Percentiles rank a stretch among this genome's conserved stretches.
phyloP scores from a whole-genome alignment of 1,284 basidiomycete genomes.

The Grifola frondosa region DNA sequence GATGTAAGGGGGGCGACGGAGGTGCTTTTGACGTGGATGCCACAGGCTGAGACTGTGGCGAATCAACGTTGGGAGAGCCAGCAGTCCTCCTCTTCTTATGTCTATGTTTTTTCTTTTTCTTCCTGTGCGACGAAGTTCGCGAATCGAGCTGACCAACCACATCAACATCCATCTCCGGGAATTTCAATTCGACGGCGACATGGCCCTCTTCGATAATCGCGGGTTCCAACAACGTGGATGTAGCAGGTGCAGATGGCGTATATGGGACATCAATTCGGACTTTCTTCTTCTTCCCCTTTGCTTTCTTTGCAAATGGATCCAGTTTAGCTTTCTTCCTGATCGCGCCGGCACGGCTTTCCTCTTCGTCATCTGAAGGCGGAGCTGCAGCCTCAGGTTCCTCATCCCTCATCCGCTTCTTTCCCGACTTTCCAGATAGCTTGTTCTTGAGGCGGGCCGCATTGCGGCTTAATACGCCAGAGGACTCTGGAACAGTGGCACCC shows the following conservation, averaged over 20 bases:
- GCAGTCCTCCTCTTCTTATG: too few relatives aligned
- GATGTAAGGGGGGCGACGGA: too few relatives aligned
- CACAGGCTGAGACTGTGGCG: too few relatives aligned
- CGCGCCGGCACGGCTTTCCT: slow-evolving; percentile 54
- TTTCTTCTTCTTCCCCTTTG: slow-evolving; percentile 35
- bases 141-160: too few relatives aligned
- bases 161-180: slow-evolving; percentile 2
- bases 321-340: slow-evolving; percentile 55
- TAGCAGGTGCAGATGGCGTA: neutral
- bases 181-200: neutral
- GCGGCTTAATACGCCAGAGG: slow-evolving; percentile 36
- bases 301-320: slow-evolving; percentile 50
- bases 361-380: slow-evolving; percentile 44
- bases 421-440: slow-evolving; percentile 48
- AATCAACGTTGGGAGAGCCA: too few relatives aligned
- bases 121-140: slow-evolving; percentile 21
- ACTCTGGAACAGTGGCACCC: slow-evolving; percentile 57
- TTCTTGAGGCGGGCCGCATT: slow-evolving; percentile 59
- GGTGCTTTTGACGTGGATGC: too few relatives aligned
- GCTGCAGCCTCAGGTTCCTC: slow-evolving; percentile 18
- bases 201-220: neutral
- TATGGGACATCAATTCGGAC: slow-evolving; percentile 1
- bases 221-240: neutral
- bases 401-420: slow-evolving; percentile 45
- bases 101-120: slow-evolving; percentile 22